phyloP scores from a whole-genome alignment of 371 early-diverging fungal species.

The Coemansia sp. region DNA sequence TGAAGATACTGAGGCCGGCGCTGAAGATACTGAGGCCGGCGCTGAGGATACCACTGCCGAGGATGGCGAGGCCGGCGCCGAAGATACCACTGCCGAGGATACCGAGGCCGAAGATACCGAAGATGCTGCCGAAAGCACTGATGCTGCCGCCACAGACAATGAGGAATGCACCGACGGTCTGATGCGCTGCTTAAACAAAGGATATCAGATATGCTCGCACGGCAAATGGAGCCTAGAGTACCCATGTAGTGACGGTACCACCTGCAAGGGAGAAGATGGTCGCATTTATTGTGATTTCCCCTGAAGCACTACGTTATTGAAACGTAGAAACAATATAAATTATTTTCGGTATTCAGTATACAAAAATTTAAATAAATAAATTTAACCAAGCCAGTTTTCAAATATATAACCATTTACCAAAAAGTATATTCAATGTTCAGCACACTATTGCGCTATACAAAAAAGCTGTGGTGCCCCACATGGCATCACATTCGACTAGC shows the following conservation, averaged over 20 bases:
- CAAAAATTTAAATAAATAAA: no score
- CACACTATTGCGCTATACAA: no score
- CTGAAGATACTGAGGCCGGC: not conserved
- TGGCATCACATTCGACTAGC: no score
- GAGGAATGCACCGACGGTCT: slow-evolving; percentile 16
- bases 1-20: not conserved
- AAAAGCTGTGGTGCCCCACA: no score
- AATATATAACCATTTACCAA: no score
- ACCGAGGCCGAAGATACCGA: no score
- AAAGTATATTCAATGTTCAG: no score
- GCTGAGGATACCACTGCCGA: not conserved
- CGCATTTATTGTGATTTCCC: slow-evolving; percentile 23
- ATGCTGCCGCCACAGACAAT: not conserved
- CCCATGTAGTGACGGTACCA: slow-evolving; percentile 19
- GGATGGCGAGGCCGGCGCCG: no score
- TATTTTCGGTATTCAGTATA: no score
- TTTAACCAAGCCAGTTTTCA: no score
- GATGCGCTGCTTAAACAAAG: slow-evolving; percentile 27
- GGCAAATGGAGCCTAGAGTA: slow-evolving; percentile 22
- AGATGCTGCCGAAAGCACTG: not conserved
- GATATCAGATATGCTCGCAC: slow-evolving; percentile 21
- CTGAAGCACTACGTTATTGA: not conserved
- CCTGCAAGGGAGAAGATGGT: slow-evolving; percentile 14
- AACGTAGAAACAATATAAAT: no score
- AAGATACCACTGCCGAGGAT: not conserved